Conservation (phyloP, 2,329 filamentous ascomycete species). For the Penicillium corylophilum region DNA sequence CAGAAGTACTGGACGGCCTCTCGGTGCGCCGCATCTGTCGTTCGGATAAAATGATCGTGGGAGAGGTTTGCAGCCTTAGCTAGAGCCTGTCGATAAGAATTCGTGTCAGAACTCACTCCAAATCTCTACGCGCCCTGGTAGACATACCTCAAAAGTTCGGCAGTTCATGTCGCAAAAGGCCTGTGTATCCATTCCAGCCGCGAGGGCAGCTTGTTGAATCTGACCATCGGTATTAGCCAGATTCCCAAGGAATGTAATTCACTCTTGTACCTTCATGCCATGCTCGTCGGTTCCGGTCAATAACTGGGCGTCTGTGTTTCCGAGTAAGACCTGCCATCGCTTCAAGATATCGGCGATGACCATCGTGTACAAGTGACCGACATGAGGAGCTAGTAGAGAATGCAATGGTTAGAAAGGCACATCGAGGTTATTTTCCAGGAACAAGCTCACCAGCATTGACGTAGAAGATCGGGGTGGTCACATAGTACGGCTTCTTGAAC, state of each 20-base stretch:
- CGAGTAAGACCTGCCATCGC: slow-evolving; percentile 79
- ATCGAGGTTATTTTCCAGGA: neutral
- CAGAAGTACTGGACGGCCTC: slow-evolving; percentile 88
- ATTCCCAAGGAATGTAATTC: neutral
- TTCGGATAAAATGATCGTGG: slow-evolving; percentile 87
- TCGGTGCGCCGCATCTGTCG: slow-evolving; percentile 78
- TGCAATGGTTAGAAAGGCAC: neutral
- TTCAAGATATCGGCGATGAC: slow-evolving; percentile 88
- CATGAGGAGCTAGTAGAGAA: slow-evolving; percentile 72
- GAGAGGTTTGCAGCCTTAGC: slow-evolving; percentile 68
- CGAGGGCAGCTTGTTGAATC: slow-evolving; percentile 80
- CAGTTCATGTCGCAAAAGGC: slow-evolving; percentile 87
- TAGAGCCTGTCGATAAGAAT: slow-evolving; percentile 53
- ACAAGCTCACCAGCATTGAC: slow-evolving; percentile 79
- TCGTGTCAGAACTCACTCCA: neutral
- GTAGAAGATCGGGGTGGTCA: slow-evolving; percentile 97
- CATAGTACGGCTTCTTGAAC: slow-evolving; percentile 77
- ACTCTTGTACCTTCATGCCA: slow-evolving; percentile 70
- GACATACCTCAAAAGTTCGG: slow-evolving; percentile 65
- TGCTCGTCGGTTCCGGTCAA: slow-evolving; percentile 96
- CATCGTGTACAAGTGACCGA: slow-evolving; percentile 93
- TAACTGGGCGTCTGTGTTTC: slow-evolving; percentile 64
- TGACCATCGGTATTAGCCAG: slow-evolving; percentile 27
- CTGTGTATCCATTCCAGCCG: slow-evolving; percentile 69
- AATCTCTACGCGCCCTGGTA: neutral